A percentile compares a stretch with the other conserved stretches of the same genome.
These are phyloP conservation scores for Syzygium jambos DNA, from an alignment of 345 rosid species.

Conservation along the genomic window DNA sequence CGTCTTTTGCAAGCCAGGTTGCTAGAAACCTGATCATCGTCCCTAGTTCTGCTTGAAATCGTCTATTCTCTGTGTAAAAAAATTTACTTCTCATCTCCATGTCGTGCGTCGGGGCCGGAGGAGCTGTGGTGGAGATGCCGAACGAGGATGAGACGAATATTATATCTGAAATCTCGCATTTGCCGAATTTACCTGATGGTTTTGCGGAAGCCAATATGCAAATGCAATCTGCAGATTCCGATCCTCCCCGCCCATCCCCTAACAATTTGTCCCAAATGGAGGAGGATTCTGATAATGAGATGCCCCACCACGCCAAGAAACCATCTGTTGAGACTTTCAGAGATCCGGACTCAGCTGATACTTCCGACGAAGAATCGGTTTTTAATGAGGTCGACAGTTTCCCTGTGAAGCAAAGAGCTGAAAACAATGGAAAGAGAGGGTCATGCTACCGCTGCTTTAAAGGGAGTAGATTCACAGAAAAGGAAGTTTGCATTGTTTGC, in stretches of 20 bases:
- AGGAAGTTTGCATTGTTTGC: conserved; percentile 84
- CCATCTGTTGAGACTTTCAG: conserved; percentile 47
- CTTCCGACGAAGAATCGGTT: conserved; percentile 22
- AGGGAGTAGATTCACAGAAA: conserved; percentile 57
- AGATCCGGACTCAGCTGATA: conserved; percentile 32
- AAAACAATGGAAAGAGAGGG: conserved; percentile 60
- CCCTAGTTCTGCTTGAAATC: neutral
- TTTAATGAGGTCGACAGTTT: conserved; percentile 11
- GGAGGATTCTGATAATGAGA: too few relatives aligned
- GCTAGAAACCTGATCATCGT: neutral
- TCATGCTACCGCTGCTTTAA: conserved; percentile 65
- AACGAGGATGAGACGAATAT: neutral
- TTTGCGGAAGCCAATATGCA: neutral
- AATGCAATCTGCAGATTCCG: neutral
- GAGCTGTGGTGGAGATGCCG: neutral
- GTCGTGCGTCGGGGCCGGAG: neutral
- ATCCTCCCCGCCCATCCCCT: too few relatives aligned
- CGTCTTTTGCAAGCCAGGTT: neutral
- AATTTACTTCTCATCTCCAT: neutral
- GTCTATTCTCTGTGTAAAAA: neutral
- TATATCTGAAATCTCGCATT: neutral
- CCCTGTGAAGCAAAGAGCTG: conserved; percentile 24
- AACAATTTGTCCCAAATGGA: too few relatives aligned
- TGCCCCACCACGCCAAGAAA: conserved; percentile 1
- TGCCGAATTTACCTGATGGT: neutral